These are phyloP conservation scores for Phoenix roebelenii DNA, from an alignment of 176 grass and related monocot species.

Conservation along the genomic window DNA sequence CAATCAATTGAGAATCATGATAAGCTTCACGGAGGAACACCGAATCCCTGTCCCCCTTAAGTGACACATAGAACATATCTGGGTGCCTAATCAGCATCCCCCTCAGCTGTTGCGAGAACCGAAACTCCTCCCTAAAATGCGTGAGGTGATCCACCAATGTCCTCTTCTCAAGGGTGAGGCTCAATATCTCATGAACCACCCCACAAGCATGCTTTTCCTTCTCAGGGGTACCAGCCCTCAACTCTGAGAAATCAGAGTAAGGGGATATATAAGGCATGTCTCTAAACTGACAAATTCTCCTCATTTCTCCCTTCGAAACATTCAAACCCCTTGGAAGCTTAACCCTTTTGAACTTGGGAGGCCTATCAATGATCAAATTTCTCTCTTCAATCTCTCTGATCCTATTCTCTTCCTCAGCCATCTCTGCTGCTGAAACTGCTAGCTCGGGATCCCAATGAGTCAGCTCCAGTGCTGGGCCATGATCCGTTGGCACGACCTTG, in stretches of 20 bases:
- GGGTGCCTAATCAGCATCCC: slow-evolving; percentile 89
- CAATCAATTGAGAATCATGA: slow-evolving; percentile 62
- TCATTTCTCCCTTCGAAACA: slow-evolving; percentile 53
- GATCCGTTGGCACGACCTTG: slow-evolving; percentile 56
- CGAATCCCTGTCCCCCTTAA: slow-evolving; percentile 78
- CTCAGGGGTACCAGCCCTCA: slow-evolving; percentile 40
- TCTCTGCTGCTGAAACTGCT: slow-evolving; percentile 63
- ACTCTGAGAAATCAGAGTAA: slow-evolving; percentile 68
- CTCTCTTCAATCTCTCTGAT: slow-evolving; percentile 51
- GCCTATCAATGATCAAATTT: slow-evolving; percentile 78
- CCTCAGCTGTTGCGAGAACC: slow-evolving; percentile 77
- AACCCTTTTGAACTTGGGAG: slow-evolving; percentile 62
- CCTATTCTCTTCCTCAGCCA: slow-evolving; percentile 63
- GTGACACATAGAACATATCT: slow-evolving; percentile 86
- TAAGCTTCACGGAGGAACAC: slow-evolving; percentile 95
- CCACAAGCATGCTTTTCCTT: slow-evolving; percentile 89
- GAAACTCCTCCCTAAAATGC: slow-evolving; percentile 84
- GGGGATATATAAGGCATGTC: slow-evolving; percentile 74
- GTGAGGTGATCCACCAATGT: slow-evolving; percentile 84
- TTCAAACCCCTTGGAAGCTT: slow-evolving; percentile 72
- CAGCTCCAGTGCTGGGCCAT: slow-evolving; percentile 81
- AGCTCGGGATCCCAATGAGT: slow-evolving; percentile 80
- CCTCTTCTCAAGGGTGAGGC: slow-evolving; percentile 84
- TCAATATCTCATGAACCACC: slow-evolving; percentile 83
- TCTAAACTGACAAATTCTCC: slow-evolving; percentile 47